phyloP scores from a whole-genome alignment of 306 rosid genomes.

The Ochetophila trinervis region DNA sequence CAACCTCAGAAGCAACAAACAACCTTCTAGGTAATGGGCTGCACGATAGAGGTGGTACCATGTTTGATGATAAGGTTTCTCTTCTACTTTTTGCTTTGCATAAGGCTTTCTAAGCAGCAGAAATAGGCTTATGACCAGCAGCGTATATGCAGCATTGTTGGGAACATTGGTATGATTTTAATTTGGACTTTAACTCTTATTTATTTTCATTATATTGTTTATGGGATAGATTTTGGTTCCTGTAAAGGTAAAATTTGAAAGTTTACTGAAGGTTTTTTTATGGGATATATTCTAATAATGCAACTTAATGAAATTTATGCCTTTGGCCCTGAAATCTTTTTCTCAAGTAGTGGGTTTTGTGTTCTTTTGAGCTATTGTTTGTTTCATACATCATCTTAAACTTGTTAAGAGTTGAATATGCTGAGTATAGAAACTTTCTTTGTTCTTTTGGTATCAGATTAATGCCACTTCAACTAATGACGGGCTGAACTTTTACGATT shows the following conservation, averaged over 20 bases:
- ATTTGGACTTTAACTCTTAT: conserved; percentile 15
- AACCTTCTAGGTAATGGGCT: conserved; percentile 64
- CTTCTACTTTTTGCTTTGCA: conserved; percentile 87
- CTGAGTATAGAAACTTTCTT: no score
- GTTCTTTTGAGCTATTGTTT: conserved; percentile 2
- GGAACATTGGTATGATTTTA: conserved; percentile 85
- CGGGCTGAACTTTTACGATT: no score
- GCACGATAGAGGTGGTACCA: conserved; percentile 71
- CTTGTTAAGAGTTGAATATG: conserved; percentile 1
- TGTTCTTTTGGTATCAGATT: no score
- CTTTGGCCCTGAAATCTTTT: not conserved
- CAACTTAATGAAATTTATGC: not conserved
- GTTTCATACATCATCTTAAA: not conserved
- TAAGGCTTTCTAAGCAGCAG: conserved; percentile 92
- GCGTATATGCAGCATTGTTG: conserved; percentile 72
- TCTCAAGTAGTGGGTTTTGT: conserved; percentile 2
- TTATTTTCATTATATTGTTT: not conserved
- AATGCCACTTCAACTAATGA: no score
- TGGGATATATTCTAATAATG: not conserved
- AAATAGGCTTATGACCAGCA: conserved; percentile 76
- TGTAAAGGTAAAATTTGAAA: no score
- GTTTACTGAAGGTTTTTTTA: no score
- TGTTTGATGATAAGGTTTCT: conserved; percentile 94
- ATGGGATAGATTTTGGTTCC: not conserved
- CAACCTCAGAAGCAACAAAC: conserved; percentile 53